Evolutionary conservation across 768 basidiomycete genomes (phyloP), one percentile per base, ranked within the genome.

Genomic region (Auriscalpium orientale): DNA sequence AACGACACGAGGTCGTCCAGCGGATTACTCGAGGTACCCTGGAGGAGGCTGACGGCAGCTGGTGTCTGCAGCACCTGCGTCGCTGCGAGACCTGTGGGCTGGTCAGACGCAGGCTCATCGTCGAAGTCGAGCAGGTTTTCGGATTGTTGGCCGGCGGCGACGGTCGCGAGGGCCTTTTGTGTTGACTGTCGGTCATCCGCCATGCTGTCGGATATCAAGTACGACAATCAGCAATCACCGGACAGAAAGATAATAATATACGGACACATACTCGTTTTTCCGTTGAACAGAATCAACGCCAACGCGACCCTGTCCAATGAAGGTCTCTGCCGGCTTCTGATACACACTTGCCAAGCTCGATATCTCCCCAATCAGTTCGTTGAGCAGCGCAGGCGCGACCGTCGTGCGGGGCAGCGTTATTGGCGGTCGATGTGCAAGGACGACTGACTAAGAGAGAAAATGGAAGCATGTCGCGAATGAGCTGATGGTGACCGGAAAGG

Each of bases 101-200:
- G 80, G 38, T 86, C 82, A 50, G 73, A 67, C 5, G 77, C 70
- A 2, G 83, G 77, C 13, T 74, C 76, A 62, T 93, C 91, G 69
- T 91, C 92, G 69, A 98, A 94, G 72, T 98, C 94, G 58, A 98
- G 85, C 6, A 97, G 74, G 68, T 98, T 98, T 71, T 98, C 95
- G 13, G 93, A 83, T 70, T 92, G 89, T 71, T 94, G 91, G 10
- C 95, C 95, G 3, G 85, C 84, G 22, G 82, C 91, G 45, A 98
- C 88, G 1, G 93, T 94, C 63, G 94, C 86, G n/a, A 98, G 71
- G 2, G 93, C 93, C 64, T 89, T 92, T 65, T 91, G 79, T 21
- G 87, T 74, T 2, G 84, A 82, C 53, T 82, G 76, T 16, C 80
- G 84, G 60, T 94, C 91, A 58, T 91, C 90, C 7, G 76, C 76